Evolutionary conservation across 176 grass and related monocot species (phyloP), one percentile per base, ranked within the genome.

Genomic region (Saccharum officinarum): DNA sequence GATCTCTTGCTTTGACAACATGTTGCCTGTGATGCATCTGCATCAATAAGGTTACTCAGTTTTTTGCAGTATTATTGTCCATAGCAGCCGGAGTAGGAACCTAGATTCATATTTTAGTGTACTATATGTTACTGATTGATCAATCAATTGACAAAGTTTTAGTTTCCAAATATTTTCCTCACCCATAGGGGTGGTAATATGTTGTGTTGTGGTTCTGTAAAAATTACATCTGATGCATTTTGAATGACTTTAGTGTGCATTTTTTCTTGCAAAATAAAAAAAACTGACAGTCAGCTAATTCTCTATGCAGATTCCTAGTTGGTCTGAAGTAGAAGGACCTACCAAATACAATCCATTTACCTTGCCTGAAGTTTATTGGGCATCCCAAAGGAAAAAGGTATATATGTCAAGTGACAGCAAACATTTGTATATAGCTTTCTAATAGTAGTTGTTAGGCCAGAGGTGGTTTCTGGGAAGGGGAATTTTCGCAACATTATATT

Each of bases 321-420:
- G 92, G 92, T 89, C 96, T 79, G 91, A 99, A 82, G 49, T 87
- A 74, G 79, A 83, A 79, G 83, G 92, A 30, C 81, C 86, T 73
- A 99, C 92, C 45, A 94, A 92, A 61, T 94, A 87, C 76, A 99
- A 96, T 80, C 97, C 93, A 73, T 99, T 99, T 91, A 74, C 81
- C 44, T 84, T 99, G 82, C 97, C 97, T 84, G 97, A 99, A 88
- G 83, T 84, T 91, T 99, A 99, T 82, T 87, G 83, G 84, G 84
- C 86, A 86, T 92, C 92, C 45, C 97, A 99, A 77, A 94, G 84
- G 88, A 99, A 94, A 80, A 96, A 96, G 93, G 97, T 96, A 81
- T 65, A 76, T 2, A 26, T 25, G 17, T 76, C 10, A 16, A 59
- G 5, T 1, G 1, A 39, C 40, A 76, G 34, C 71, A 57, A 55